Base-by-base conservation (phyloP, 2,329 filamentous ascomycete genomes). In the Colletotrichum echinochloae region DNA sequence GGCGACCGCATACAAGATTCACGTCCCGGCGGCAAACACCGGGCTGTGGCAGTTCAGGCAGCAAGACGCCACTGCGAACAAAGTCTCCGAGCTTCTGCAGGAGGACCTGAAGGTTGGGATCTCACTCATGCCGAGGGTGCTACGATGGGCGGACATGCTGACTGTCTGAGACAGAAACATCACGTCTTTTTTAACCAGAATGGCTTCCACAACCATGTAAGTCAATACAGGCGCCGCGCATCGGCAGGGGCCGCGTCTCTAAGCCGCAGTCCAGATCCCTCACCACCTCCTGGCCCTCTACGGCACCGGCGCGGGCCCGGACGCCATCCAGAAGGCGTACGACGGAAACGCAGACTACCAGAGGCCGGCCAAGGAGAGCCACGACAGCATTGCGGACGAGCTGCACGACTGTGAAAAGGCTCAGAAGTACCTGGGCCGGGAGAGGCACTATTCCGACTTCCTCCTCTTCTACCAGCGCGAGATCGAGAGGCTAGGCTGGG, bases 121-220 rank as follows among this genome's bases (percentile, higher is more conserved):
- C 14, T n/a, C 16, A 23, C 4, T 3, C 30, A 33, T 30, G 3
- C 39, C 8, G 23, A 55, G 33, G 39, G 37, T 35, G 26, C 1
- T 2, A 9, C 1, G n/a, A n/a, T 30, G 14, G 26, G 12, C 46
- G 56, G 56, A 51, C 33, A 51, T n/a, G 46, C 54, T 64, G 28
- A 54, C 65, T 61, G 18, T 26, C 16, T 14, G 46, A 48, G n/a
- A 35, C 60, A 85, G 82, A 82, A 81, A 41, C 89, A 94, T 75
- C 92, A 97, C 77, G 91, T 94, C 68, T 97, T 91, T 81, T 97
- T 94, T 85, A 97, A 96, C 72, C 71, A 86, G 0, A 77, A 80
- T 1, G 91, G 92, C 0, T 97, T 92, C 73, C 95, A 98, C 77
- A 93, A 97, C 78, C 94, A 97, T 76, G 93, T 86, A 81, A 76